phyloP scores from a whole-genome alignment of 192 early-diverging fungal genomes.

The Phlyctochytrium bullatum region DNA sequence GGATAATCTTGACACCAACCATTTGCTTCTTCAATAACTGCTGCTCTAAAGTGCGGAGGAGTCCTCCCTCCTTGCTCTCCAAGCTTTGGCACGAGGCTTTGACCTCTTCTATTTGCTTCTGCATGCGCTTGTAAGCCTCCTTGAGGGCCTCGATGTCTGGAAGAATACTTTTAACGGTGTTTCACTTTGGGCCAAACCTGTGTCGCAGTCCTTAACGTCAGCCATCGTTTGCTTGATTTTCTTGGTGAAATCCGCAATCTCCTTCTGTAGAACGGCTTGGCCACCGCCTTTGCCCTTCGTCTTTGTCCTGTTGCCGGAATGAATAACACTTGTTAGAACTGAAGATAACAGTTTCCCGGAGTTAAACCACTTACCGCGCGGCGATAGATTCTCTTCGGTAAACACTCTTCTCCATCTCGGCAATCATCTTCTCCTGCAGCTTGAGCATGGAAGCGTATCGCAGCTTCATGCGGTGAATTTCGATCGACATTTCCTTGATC shows the following conservation, averaged over 20 bases:
- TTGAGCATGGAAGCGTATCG: conserved; percentile 58
- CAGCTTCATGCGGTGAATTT: conserved; percentile 65
- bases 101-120: conserved; percentile 36
- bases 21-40: conserved; percentile 17
- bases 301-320: conserved; percentile 27
- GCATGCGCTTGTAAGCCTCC: conserved; percentile 27
- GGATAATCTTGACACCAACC: too few relatives aligned
- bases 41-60: conserved; percentile 23
- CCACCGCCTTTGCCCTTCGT: conserved; percentile 52
- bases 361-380: conserved; percentile 21
- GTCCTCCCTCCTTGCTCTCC: conserved; percentile 23
- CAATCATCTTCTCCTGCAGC: conserved; percentile 63
- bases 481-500: conserved; percentile 57
- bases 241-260: conserved; percentile 51
- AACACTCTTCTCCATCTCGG: conserved; percentile 65
- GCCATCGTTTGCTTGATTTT: conserved; percentile 43
- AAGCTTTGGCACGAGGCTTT: conserved; percentile 18
- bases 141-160: conserved; percentile 40
- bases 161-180: not conserved
- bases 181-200: conserved; percentile 21
- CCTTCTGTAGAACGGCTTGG: conserved; percentile 48
- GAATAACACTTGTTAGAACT: not conserved
- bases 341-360: not conserved
- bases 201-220: conserved; percentile 53
- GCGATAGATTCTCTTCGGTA: conserved; percentile 56